These are phyloP conservation scores for Sphagnum contortum DNA, from an alignment of 225 moss, liverwort and hornwort genomes.

Conservation along the genomic window DNA sequence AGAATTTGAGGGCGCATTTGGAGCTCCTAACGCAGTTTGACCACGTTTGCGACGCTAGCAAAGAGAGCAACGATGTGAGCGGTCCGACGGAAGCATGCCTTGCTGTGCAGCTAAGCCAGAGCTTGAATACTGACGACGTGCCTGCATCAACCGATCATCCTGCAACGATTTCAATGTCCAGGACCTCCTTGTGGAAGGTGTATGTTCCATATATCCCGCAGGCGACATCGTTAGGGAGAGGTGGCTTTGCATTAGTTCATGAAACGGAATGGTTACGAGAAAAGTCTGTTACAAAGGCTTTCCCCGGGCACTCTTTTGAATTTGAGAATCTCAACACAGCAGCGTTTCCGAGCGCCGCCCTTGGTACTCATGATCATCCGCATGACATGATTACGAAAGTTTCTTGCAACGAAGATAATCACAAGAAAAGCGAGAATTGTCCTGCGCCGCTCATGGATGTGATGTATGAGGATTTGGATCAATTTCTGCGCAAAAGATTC, in stretches of 20 bases:
- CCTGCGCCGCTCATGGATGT: constrained; percentile 25
- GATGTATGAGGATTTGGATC: constrained; percentile 7
- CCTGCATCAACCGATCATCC: too few species aligned
- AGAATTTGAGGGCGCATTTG: too few species aligned
- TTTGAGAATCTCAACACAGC: neutral
- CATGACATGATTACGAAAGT: constrained; percentile 4
- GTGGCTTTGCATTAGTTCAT: neutral
- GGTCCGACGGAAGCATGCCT: too few species aligned
- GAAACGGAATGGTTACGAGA: constrained; percentile 10
- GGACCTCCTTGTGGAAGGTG: too few species aligned
- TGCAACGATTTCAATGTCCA: too few species aligned
- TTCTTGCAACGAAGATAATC: too few species aligned
- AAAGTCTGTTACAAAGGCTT: constrained; percentile 5
- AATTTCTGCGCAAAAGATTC: neutral
- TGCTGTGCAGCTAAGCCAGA: too few species aligned
- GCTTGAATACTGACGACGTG: too few species aligned
- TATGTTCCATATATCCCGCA: too few species aligned
- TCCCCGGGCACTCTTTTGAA: neutral
- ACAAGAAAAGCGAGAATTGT: constrained; percentile 6
- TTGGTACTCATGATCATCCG: constrained; percentile 5
- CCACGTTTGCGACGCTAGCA: too few species aligned
- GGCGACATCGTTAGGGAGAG: neutral
- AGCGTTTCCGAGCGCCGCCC: constrained; percentile 3
- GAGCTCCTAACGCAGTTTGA: too few species aligned
- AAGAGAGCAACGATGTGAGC: too few species aligned